Evolutionary conservation across 2,329 filamentous ascomycete species (phyloP), one percentile per base, ranked within the genome.

Genomic region (Ascochyta fabae): DNA sequence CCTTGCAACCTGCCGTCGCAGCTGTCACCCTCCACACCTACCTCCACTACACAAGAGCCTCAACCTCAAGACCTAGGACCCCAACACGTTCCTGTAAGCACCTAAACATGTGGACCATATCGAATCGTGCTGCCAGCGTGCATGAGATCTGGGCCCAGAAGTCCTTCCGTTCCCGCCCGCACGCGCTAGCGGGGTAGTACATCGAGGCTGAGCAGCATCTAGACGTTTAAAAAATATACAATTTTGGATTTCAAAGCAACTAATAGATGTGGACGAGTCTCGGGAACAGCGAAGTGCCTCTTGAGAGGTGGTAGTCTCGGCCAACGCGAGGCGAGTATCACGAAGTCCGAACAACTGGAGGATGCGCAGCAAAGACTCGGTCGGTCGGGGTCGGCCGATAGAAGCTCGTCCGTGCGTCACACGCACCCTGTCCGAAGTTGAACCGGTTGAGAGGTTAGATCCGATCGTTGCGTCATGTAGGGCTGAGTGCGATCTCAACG

Each of bases 101-200:
- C 47, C 33, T 56, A 56, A 51, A 47, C 19, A 33, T 51, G 42
- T 43, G 53, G 47, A 34, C 53, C 47, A 39, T 29, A 35, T 48
- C 40, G 23, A 34, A 55, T 50, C 46, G 53, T 22, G 16, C n/a
- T 47, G 49, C 38, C 41, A 47, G 19, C 53, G 22, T 51, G 53
- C 42, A 51, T 46, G 38, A 47, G 48, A 56, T 51, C 53, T 51
- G 42, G 53, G 43, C 19, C 53, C 47, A 56, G 53, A 56, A 38
- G 53, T 38, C 26, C 36, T 56, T 35, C 46, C 52, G 52, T 55
- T 55, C 53, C 53, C 47, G 47, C 53, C 53, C 53, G 48, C n/a
- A n/a, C 46, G 38, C 47, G 53, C 53, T 51, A 56, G 53, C 38
- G 47, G 42, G 46, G 47, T 56, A 42, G 43, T 16, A 51, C 47